These are phyloP conservation scores for Ustilago bromivora DNA, from an alignment of 1,284 basidiomycete species.

Conservation along the genomic window DNA sequence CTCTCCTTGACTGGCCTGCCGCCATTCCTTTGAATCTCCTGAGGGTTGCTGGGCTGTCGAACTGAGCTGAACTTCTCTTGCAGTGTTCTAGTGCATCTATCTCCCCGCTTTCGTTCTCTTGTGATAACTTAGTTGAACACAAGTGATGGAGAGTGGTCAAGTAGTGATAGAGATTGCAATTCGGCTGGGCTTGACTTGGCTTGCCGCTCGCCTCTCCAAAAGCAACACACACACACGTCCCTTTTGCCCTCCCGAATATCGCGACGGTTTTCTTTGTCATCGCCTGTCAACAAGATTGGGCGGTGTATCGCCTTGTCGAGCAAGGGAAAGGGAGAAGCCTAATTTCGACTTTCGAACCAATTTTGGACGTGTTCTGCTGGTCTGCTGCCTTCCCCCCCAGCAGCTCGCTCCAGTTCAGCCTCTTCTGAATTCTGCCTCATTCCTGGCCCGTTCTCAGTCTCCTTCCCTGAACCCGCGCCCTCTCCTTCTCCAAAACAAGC, in stretches of 20 bases:
- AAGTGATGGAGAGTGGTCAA: background rate
- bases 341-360: slow-evolving; percentile 9
- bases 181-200: background rate
- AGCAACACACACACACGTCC: background rate
- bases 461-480: background rate
- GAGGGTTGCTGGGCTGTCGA: background rate
- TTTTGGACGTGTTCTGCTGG: slow-evolving; percentile 6
- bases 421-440: slow-evolving; percentile 14
- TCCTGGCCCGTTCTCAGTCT: slow-evolving; percentile 14
- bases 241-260: background rate
- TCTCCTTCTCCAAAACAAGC: background rate
- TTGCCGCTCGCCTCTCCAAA: background rate
- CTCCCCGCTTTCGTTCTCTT: background rate
- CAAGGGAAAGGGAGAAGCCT: background rate
- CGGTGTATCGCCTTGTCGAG: background rate
- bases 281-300: background rate
- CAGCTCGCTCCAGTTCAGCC: slow-evolving; percentile 11
- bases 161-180: background rate
- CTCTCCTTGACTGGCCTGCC: background rate
- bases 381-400: slow-evolving; percentile 1
- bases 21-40: background rate
- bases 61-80: background rate
- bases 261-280: background rate
- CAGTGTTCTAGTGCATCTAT: background rate
- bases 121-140: background rate